Evolutionary conservation across 202 grass and related monocot species (phyloP), one percentile per base, ranked within the genome.

Genomic region (Schoenoplectus tabernaemontani): DNA sequence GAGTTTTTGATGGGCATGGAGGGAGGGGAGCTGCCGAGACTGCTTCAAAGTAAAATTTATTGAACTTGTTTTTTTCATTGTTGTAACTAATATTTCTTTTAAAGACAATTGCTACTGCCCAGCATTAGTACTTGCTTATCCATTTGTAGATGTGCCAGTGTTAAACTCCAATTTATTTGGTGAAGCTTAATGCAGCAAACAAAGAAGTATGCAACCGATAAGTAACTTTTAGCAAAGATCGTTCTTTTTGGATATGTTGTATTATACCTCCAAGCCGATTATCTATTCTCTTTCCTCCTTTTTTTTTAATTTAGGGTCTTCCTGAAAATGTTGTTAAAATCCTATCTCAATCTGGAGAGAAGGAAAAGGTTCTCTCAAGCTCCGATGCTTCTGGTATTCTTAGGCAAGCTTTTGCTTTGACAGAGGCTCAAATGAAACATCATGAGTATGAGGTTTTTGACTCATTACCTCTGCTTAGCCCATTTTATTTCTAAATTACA

Each of bases 1-100:
- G 84, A n/a, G 88, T 96, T 78, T 96, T 90, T 78, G 90, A 96
- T 93, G 93, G 93, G 69, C 90, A 92, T 91, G 93, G 84, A 60
- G 93, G 93, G 74, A 88, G 84, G 86, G 88, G 81, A 83, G 93
- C 90, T 89, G 93, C 93, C 34, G 80, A 80, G 83, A 64, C 84
- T 82, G 93, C 85, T 73, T 90, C 86, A 84, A 88, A 87, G 89
- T 91, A 77, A 89, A 86, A 89, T 20, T 57, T 85, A 75, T 82
- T 30, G 81, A 50, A 34, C 24, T 86, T 6, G 63, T 85, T 85
- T 75, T 59, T 78, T 69, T 59, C 24, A 79, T 56, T 11, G 43
- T 48, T 46, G 58, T 39, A 78, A 47, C 64, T 56, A 43, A 81
- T 81, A 46, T 11, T 33, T 73, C 83, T 78, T 86, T 60, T 57